Base-by-base conservation (phyloP, 2,329 filamentous ascomycete genomes). In the Penicillium sp. region DNA sequence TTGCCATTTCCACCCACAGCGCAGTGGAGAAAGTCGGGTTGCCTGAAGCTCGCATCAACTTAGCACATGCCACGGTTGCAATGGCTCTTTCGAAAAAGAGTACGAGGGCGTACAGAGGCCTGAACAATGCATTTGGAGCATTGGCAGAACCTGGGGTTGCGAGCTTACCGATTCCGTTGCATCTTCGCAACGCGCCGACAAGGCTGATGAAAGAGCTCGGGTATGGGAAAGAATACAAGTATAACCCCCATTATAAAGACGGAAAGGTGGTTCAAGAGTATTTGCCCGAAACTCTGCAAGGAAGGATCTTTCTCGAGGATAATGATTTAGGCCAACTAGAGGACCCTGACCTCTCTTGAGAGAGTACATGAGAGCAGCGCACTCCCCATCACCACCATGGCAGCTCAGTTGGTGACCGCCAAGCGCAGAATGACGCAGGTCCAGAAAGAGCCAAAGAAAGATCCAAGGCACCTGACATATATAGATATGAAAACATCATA, bases 11-110 rank as follows among this genome's bases (percentile, higher is more conserved):
- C 0, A 83, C 92, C 2, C 95, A 95, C 71, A 88, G 87, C 1
- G 93, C 94, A 0, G 87, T 90, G 1, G 90, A 97, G 73, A 93
- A 94, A 72, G 89, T 99, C 52, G 94, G 94, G 24, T 89, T 97
- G 82, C 94, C 94, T 0, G 94, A 99, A 74, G 93, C 91, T 18
- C 83, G 92, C 8, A 97, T 97, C 65, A 91, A 93, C 52, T 82
- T 99, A 5, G 92, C 90, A 0, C 94, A 99, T 73, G 89, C 87
- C 64, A 83, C 90, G 7, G 88, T 94, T 0, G 92, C 94, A 0
- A 79, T 97, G 49, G 83, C 87, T 3, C 77, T 91, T 16, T 88
- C 92, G 0, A 88, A 87, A 1, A 97, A 99, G 77, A 93, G 88
- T 64, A 97, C 91, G 1, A 80, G 92, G 35, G 86, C 89, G 2